Conservation (phyloP, 768 basidiomycete species). For the Tulasnella sp. region DNA sequence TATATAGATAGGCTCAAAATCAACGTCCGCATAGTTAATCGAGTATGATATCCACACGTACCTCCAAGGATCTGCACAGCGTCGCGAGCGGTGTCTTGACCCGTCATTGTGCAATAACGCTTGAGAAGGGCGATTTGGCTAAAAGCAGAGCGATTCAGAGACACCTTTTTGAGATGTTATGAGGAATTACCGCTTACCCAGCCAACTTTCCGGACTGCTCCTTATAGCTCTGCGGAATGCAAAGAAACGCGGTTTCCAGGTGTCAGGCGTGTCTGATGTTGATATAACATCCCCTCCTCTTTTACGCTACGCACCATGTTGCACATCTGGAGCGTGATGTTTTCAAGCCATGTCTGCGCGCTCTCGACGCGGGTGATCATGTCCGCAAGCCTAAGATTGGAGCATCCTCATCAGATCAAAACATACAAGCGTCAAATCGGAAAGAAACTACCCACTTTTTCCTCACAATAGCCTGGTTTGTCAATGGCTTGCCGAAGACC, state of each 20-base stretch:
- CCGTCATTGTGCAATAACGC: slow-evolving; percentile 62
- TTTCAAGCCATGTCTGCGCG: slow-evolving; percentile 79
- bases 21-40: background rate
- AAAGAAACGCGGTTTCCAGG: too few relatives aligned
- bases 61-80: slow-evolving; percentile 32
- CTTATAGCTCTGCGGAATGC: slow-evolving; percentile 43
- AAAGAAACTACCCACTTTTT: slow-evolving; percentile 40
- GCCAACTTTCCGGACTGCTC: slow-evolving; percentile 64
- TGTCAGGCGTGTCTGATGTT: slow-evolving; percentile 17
- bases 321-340: slow-evolving; percentile 77
- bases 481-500: slow-evolving; percentile 72
- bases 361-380: slow-evolving; percentile 85
- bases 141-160: slow-evolving; percentile 26
- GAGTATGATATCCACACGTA: background rate
- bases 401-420: slow-evolving; percentile 3
- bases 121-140: slow-evolving; percentile 68
- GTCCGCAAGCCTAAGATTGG: slow-evolving; percentile 39
- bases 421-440: background rate
- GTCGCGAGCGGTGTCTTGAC: slow-evolving; percentile 71
- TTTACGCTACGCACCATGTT: slow-evolving; percentile 45
- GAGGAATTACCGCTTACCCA: slow-evolving; percentile 38
- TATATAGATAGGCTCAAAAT: slow-evolving; percentile 44
- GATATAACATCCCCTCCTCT: slow-evolving; percentile 16
- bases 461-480: slow-evolving; percentile 76
- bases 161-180: background rate